phyloP scores from a whole-genome alignment of 352 stramenopile species.

The Phytopythium mirpurense region DNA sequence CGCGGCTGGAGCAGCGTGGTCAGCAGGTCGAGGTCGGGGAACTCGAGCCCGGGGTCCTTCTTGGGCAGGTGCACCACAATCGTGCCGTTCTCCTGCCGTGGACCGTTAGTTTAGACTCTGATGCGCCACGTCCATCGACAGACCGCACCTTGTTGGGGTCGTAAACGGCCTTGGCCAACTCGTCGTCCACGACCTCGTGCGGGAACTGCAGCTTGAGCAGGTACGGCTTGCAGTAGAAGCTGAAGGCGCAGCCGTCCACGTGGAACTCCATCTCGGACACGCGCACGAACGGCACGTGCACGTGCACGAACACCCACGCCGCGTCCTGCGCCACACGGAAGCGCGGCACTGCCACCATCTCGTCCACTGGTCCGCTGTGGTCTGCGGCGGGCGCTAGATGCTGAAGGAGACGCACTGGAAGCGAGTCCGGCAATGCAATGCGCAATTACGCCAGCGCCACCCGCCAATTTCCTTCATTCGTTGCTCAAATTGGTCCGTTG shows the following conservation, averaged over 20 bases:
- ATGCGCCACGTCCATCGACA: not conserved
- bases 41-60: constrained; percentile 79
- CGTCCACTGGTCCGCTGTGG: too few relatives aligned
- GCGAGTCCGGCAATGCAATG: too few relatives aligned
- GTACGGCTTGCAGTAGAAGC: constrained; percentile 97
- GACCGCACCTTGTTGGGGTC: constrained; percentile 77
- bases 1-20: constrained; percentile 86
- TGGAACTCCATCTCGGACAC: constrained; percentile 92
- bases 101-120: not conserved
- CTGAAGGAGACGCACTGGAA: too few relatives aligned
- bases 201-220: constrained; percentile 95
- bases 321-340: constrained; percentile 85
- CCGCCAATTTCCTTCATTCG: too few relatives aligned
- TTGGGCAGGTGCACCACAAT: constrained; percentile 91
- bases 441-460: too few relatives aligned
- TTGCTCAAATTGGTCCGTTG: too few relatives aligned
- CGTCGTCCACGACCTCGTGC: constrained; percentile 84
- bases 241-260: constrained; percentile 88
- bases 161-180: constrained; percentile 87
- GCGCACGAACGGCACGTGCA: constrained; percentile 88
- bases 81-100: constrained; percentile 85
- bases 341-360: constrained; percentile 74
- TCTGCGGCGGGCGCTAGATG: too few relatives aligned
- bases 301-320: constrained; percentile 80
- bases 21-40: constrained; percentile 91